phyloP scores from a whole-genome alignment of 768 basidiomycete genomes.

The Boletus fagicola region DNA sequence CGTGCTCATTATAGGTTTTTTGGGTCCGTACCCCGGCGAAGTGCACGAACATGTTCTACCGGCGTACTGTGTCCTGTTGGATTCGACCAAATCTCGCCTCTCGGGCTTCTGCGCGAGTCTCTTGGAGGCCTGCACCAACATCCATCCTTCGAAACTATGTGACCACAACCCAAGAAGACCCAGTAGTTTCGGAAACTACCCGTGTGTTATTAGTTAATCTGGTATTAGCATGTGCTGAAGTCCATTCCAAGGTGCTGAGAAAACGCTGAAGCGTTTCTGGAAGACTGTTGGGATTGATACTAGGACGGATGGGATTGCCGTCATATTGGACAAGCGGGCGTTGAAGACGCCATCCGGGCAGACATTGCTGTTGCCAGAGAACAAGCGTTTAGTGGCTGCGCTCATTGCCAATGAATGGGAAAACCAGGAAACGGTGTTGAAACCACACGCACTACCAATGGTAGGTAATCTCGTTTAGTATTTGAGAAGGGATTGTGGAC shows the following conservation, averaged over 20 bases:
- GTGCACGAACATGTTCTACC: conserved; percentile 7
- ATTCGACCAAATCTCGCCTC: conserved; percentile 3
- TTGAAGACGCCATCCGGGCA: conserved; percentile 90
- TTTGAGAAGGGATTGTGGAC: conserved; percentile 9
- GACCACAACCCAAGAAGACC: conserved; percentile 37
- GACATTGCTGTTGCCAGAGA: conserved; percentile 63
- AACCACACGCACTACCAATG: conserved; percentile 89
- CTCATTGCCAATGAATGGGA: conserved; percentile 97
- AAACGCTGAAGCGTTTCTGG: conserved; percentile 90
- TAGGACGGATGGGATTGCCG: conserved; percentile 47
- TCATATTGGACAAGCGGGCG: conserved; percentile 79
- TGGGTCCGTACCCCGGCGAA: not conserved
- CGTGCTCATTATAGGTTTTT: conserved; percentile 21
- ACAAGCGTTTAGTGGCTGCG: conserved; percentile 71
- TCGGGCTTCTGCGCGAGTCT: not conserved
- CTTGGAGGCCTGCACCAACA: not conserved
- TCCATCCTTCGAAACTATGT: conserved; percentile 12
- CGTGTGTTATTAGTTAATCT: conserved; percentile 40
- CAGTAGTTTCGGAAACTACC: conserved; percentile 58
- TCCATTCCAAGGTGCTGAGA: conserved; percentile 67
- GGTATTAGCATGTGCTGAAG: not conserved
- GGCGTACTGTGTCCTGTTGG: conserved; percentile 2
- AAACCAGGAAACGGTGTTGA: conserved; percentile 79
- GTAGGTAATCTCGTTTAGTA: conserved; percentile 42
- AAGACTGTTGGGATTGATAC: conserved; percentile 79